Base-by-base conservation (phyloP, 177 flowering plant species). In the Vitis hybrid region DNA sequence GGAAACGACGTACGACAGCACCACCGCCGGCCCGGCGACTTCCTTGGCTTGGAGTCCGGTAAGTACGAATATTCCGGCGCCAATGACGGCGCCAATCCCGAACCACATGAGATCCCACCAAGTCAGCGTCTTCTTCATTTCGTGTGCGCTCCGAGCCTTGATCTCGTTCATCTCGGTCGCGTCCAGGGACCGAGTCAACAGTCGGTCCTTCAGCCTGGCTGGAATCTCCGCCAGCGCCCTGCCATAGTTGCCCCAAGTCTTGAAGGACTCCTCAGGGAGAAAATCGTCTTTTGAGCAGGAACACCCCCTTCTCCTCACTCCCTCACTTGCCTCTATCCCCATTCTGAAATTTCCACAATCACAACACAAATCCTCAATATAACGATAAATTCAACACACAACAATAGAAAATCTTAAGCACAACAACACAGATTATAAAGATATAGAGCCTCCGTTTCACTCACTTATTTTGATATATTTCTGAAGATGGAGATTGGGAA, bases 31-130 rank as follows among this genome's bases (percentile, higher is more conserved):
- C 14, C 90, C 90, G 45, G 87, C 81, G 12, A 70, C 3, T 0
- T 68, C 49, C 48, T 58, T 54, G 0, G 84, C 78, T 52, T 78
- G 85, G 18, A 71, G 78, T 2, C 90, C 90, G n/a, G 88, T 86
- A 56, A 85, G 81, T 15, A 86, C 90, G 57, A 86, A 86, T n/a
- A 86, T 78, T 13, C 90, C 88, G 13, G 88, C 84, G 1, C 90
- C 90, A 60, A 86, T 72, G 12, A 85, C 88, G 4, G 83, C 80
- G 4, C 90, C 90, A 48, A 86, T 71, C 7, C 88, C 87, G 71
- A 86, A 86, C 86, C 88, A 85, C 50, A 81, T 83, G 52, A 86
- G 75, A 51, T 86, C 90, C 85, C 84, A 84, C 90, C 87, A 83
- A 6, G 70, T 66, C 8, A 86, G 80, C 8, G 73, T 79, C 73